Evolutionary conservation across 2,329 filamentous ascomycete species (phyloP).

Genomic region (Arthrobotrys sphaeroides): DNA sequence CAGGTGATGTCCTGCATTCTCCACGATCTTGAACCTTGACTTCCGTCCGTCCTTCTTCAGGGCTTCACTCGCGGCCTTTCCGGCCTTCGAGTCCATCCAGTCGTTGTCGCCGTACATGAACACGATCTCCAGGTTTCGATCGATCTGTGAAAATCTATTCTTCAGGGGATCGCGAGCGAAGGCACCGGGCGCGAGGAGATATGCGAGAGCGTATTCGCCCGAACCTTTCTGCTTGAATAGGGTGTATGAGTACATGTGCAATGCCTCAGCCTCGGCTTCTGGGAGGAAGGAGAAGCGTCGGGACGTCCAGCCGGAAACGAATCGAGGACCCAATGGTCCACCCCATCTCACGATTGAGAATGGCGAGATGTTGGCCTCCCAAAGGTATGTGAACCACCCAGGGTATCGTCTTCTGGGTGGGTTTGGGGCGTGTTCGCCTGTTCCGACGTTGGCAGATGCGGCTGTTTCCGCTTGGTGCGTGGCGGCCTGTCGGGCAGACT

Average conservation of each 20-base stretch:
- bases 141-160: constrained; percentile 83
- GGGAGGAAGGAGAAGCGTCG: constrained; percentile 91
- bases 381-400: constrained; percentile 89
- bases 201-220: constrained; percentile 91
- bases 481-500: constrained; percentile 61
- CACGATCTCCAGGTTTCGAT: constrained; percentile 77
- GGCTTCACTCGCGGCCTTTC: constrained; percentile 80
- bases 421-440: constrained; percentile 54
- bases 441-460: constrained; percentile 59
- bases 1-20: constrained; percentile 75
- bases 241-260: constrained; percentile 93
- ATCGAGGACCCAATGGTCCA: constrained; percentile 86
- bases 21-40: constrained; percentile 82
- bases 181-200: constrained; percentile 91
- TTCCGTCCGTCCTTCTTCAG: constrained; percentile 80
- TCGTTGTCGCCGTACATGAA: constrained; percentile 98
- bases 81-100: constrained; percentile 97
- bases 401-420: constrained; percentile 73
- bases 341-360: constrained; percentile 89
- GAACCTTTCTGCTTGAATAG: constrained; percentile 92
- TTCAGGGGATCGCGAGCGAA: constrained; percentile 90
- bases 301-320: constrained; percentile 94
- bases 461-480: constrained; percentile 36
- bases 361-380: constrained; percentile 91
- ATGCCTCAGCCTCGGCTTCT: constrained; percentile 77